These are phyloP conservation scores for Pleomassaria siparia DNA, from an alignment of 2,329 filamentous ascomycete species.

Conservation along the genomic window DNA sequence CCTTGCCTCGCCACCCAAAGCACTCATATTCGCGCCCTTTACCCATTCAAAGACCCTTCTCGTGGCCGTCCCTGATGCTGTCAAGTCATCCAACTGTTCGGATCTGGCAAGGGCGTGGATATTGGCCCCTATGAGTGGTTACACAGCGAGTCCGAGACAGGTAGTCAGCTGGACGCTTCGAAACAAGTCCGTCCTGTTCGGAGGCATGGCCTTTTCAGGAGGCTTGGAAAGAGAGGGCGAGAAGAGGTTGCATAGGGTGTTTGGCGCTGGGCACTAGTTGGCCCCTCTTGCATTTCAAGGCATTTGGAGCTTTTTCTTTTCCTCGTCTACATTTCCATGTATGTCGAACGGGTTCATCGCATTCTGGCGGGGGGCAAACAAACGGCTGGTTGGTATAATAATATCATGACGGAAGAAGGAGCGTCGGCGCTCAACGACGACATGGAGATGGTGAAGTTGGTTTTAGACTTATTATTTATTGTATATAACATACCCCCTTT, in stretches of 20 bases:
- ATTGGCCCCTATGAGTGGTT: constrained; percentile 36
- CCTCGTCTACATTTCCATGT: too few species aligned
- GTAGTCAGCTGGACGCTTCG: constrained; percentile 44
- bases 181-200: constrained; percentile 45
- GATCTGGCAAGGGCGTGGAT: constrained; percentile 40
- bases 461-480: too few species aligned
- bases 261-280: constrained; percentile 15
- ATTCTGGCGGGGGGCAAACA: too few species aligned
- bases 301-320: too few species aligned
- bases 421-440: too few species aligned
- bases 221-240: constrained; percentile 13
- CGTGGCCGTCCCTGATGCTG: constrained; percentile 31
- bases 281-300: too few species aligned
- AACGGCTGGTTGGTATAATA: too few species aligned
- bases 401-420: too few species aligned
- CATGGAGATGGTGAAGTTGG: too few species aligned
- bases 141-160: constrained; percentile 14
- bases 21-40: constrained; percentile 37
- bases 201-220: constrained; percentile 29
- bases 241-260: constrained; percentile 24
- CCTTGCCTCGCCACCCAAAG: constrained; percentile 18
- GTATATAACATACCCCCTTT: too few species aligned
- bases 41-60: constrained; percentile 32
- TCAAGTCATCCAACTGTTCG: constrained; percentile 23
- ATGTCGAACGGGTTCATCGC: too few species aligned